Evolutionary conservation across 805 yeast genomes (phyloP).

Genomic region (Ogataea saltuana): DNA sequence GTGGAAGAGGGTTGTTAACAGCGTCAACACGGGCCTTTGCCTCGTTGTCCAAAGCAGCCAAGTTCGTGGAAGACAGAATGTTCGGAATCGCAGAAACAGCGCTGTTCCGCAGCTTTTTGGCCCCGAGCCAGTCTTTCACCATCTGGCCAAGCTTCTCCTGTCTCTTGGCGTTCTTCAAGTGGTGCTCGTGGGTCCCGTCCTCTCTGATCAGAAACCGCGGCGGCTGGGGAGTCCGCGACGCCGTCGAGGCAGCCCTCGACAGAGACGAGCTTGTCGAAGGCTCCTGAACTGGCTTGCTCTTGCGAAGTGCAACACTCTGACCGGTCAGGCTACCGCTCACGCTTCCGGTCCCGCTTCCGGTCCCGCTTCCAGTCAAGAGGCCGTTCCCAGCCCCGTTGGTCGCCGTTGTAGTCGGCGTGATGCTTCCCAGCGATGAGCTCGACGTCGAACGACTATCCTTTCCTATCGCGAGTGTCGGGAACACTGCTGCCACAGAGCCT

Average conservation of each 20-base stretch:
- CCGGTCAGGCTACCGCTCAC: not conserved
- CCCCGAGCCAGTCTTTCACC: constrained; percentile 76
- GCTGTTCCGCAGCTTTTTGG: constrained; percentile 65
- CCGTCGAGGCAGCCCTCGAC: constrained; percentile 23
- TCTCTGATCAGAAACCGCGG: constrained; percentile 58
- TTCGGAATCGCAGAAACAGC: constrained; percentile 77
- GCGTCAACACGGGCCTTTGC: constrained; percentile 30
- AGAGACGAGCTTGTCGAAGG: constrained; percentile 7
- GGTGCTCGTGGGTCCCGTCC: constrained; percentile 80
- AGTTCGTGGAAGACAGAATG: constrained; percentile 42
- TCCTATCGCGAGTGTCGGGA: constrained; percentile 13
- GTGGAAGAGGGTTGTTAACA: constrained; percentile 46
- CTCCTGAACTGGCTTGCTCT: not conserved
- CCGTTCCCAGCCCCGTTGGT: not conserved
- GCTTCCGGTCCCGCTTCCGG: too few species aligned
- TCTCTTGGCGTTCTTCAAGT: constrained; percentile 69
- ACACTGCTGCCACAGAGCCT: too few species aligned
- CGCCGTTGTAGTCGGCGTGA: not conserved
- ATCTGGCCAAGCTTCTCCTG: constrained; percentile 75
- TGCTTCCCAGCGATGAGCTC: constrained; percentile 12
- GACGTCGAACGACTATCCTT: constrained; percentile 9
- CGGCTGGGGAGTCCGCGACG: constrained; percentile 9
- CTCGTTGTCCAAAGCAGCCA: constrained; percentile 31
- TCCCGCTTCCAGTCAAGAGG: too few species aligned
- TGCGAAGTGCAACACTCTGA: constrained; percentile 1